phyloP scores from a whole-genome alignment of 2,329 filamentous ascomycete species.

The Cladophialophora chaetospira region DNA sequence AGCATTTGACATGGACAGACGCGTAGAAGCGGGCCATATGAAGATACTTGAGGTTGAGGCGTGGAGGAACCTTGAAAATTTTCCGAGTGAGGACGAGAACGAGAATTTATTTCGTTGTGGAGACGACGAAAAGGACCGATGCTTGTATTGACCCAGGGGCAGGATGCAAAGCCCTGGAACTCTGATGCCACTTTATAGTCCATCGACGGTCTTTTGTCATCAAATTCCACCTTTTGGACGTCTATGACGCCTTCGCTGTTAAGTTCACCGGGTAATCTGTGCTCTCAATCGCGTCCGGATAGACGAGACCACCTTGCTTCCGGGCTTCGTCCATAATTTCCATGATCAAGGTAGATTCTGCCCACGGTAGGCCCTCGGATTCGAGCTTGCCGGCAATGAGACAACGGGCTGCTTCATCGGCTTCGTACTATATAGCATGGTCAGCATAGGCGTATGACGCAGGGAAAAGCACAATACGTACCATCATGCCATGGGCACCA shows the following conservation, averaged over 20 bases:
- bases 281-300: constrained; percentile 68
- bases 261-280: constrained; percentile 52
- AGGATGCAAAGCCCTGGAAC: too few species aligned
- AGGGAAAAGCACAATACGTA: constrained; percentile 6
- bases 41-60: too few species aligned
- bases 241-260: constrained; percentile 9
- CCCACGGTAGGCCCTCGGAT: constrained; percentile 76
- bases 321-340: constrained; percentile 74
- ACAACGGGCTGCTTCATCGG: constrained; percentile 27
- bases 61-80: too few species aligned
- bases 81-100: too few species aligned
- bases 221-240: too few species aligned
- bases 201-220: too few species aligned
- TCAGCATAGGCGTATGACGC: not conserved
- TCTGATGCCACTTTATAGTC: too few species aligned
- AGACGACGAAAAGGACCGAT: too few species aligned
- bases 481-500: constrained; percentile 29
- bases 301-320: constrained; percentile 62
- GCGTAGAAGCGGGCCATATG: too few species aligned
- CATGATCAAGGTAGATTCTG: constrained; percentile 85
- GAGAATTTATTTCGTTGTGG: too few species aligned
- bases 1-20: too few species aligned
- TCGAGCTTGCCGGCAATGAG: constrained; percentile 66
- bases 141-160: too few species aligned
- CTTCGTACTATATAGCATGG: constrained; percentile 28